Evolutionary conservation across 495 filamentous ascomycete genomes (phyloP).

Genomic region (Cudoniella acicularis): DNA sequence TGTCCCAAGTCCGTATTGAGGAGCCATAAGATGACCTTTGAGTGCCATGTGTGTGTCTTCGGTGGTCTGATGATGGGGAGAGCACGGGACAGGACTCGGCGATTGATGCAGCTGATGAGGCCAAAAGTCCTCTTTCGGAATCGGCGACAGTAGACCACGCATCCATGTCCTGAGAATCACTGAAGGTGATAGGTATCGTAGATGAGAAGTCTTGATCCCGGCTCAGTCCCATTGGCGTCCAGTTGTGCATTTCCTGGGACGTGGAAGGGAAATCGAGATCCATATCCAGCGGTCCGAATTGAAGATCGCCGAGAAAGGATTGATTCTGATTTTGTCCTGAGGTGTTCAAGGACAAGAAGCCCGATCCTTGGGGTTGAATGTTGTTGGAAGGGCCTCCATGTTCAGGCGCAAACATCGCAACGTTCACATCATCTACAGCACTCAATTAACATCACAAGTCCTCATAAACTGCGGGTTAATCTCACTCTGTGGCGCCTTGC

Average conservation of each 20-base stretch:
- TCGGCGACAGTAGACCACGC: not conserved
- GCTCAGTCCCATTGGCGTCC: constrained; percentile 5
- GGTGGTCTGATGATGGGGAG: not conserved
- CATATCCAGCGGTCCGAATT: not conserved
- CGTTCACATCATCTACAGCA: not conserved
- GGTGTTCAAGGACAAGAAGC: not conserved
- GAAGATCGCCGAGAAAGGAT: not conserved
- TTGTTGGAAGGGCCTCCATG: not conserved
- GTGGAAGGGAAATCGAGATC: not conserved
- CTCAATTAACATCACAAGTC: not conserved
- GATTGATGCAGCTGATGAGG: not conserved
- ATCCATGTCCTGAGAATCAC: not conserved
- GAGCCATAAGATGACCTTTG: constrained; percentile 7
- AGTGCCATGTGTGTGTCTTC: not conserved
- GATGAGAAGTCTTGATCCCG: not conserved
- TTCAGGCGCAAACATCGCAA: not conserved
- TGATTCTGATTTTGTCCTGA: not conserved
- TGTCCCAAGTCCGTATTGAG: constrained; percentile 10
- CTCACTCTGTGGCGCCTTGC: not conserved
- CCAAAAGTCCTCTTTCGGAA: not conserved
- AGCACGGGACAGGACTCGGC: not conserved
- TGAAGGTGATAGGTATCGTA: not conserved
- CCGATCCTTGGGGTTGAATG: not conserved
- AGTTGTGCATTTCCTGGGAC: constrained; percentile 1
- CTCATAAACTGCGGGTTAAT: not conserved